Percentiles rank a stretch among this genome's conserved stretches.
Evolutionary conservation across 2,329 filamentous ascomycete genomes (phyloP).

Genomic region (Paecilomyces variotii): DNA sequence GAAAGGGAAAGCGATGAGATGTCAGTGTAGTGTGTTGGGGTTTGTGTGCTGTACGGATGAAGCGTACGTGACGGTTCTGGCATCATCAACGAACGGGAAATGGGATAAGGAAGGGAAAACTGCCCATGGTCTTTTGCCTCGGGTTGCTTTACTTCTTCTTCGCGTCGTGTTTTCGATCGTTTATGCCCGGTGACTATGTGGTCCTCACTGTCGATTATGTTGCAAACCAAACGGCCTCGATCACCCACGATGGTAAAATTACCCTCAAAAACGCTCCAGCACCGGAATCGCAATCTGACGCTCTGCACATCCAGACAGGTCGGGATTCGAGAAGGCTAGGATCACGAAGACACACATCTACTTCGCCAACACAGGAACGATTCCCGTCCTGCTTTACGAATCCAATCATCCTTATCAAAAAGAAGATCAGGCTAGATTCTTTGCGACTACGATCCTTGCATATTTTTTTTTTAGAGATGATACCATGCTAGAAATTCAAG

Average conservation of each 20-base stretch:
- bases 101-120: not conserved
- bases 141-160: too few species aligned
- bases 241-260: not conserved
- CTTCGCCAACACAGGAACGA: too few species aligned
- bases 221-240: too few species aligned
- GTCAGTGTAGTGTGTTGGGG: not conserved
- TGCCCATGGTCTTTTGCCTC: too few species aligned
- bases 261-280: not conserved
- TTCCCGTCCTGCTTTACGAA: not conserved
- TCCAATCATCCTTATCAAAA: not conserved
- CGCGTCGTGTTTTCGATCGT: too few species aligned
- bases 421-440: not conserved
- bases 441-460: not conserved
- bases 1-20: conserved; percentile 60
- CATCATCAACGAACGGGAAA: conserved; percentile 19
- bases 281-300: not conserved
- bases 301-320: not conserved
- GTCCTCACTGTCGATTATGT: too few species aligned
- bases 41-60: not conserved
- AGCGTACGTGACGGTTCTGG: conserved; percentile 1
- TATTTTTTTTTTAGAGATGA: not conserved
- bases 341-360: too few species aligned
- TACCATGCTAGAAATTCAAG: not conserved
- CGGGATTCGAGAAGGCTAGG: not conserved
- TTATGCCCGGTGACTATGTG: too few species aligned